Conservation (phyloP, 1,139 yeast species). For the Hyphopichia fennica region DNA sequence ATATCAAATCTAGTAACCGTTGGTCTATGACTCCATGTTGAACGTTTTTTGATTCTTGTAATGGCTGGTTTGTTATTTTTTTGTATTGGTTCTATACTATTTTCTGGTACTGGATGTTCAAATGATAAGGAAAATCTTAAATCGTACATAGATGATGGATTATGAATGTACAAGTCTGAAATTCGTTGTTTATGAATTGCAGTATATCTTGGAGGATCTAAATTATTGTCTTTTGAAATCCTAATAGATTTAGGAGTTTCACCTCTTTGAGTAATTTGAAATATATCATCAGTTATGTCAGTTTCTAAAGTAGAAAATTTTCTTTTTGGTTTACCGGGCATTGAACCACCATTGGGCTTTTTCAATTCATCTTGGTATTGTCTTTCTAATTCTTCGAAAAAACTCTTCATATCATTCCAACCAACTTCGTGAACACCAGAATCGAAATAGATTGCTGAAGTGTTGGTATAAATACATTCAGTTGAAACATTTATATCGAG, state of each 20-base stretch:
- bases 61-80: conserved; percentile 45
- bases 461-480: conserved; percentile 65
- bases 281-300: conserved; percentile 43
- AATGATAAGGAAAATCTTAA: conserved; percentile 71
- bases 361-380: conserved; percentile 41
- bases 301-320: conserved; percentile 43
- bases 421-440: conserved; percentile 72
- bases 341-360: conserved; percentile 9
- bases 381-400: conserved; percentile 56
- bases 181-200: conserved; percentile 74
- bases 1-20: conserved; percentile 72
- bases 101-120: conserved; percentile 69
- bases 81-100: conserved; percentile 43
- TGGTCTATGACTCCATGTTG: conserved; percentile 62
- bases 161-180: conserved; percentile 66
- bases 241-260: conserved; percentile 64
- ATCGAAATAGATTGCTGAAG: conserved; percentile 60
- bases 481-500: conserved; percentile 72
- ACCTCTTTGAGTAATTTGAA: conserved; percentile 36
- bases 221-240: conserved; percentile 58
- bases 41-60: conserved; percentile 64
- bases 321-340: conserved; percentile 28
- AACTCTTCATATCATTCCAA: conserved; percentile 58
- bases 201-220: conserved; percentile 63
- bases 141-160: conserved; percentile 80